A percentile compares a stretch with the other conserved stretches of the same genome.
Evolutionary conservation across 495 filamentous ascomycete genomes (phyloP).

Genomic region (Halenospora varia): DNA sequence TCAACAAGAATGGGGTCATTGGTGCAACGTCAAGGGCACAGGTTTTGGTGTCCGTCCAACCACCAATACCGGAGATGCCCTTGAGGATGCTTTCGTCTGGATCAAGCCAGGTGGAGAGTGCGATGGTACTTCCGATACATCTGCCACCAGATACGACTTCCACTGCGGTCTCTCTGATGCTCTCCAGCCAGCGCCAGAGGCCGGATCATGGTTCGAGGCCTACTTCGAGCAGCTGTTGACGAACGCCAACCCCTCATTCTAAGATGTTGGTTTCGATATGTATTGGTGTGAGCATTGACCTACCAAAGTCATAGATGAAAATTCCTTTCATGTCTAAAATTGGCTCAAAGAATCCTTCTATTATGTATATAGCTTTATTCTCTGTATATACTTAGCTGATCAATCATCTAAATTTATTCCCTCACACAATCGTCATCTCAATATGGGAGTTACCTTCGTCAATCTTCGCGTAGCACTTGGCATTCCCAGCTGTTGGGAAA

Average conservation of each 20-base stretch:
- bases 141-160: slow-evolving; percentile 62
- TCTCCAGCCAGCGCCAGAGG: slow-evolving; percentile 69
- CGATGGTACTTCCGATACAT: slow-evolving; percentile 66
- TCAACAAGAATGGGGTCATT: slow-evolving; percentile 71
- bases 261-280: slow-evolving; percentile 9
- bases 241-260: slow-evolving; percentile 62
- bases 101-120: slow-evolving; percentile 81
- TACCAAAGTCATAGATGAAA: no score
- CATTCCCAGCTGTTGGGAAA: no score
- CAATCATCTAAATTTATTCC: no score
- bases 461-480: no score
- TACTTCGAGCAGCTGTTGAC: slow-evolving; percentile 68
- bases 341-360: no score
- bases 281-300: no score
- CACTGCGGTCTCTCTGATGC: slow-evolving; percentile 61
- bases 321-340: no score
- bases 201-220: slow-evolving; percentile 74
- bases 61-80: slow-evolving; percentile 53
- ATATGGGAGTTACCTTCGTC: no score
- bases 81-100: slow-evolving; percentile 79
- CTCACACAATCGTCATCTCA: no score
- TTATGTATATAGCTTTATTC: no score
- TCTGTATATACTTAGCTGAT: no score
- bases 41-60: slow-evolving; percentile 72
- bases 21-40: slow-evolving; percentile 77